Percentiles rank a stretch among this genome's conserved stretches.
Evolutionary conservation across 2,329 filamentous ascomycete species (phyloP).

Genomic region (Aureobasidium melanogenum): DNA sequence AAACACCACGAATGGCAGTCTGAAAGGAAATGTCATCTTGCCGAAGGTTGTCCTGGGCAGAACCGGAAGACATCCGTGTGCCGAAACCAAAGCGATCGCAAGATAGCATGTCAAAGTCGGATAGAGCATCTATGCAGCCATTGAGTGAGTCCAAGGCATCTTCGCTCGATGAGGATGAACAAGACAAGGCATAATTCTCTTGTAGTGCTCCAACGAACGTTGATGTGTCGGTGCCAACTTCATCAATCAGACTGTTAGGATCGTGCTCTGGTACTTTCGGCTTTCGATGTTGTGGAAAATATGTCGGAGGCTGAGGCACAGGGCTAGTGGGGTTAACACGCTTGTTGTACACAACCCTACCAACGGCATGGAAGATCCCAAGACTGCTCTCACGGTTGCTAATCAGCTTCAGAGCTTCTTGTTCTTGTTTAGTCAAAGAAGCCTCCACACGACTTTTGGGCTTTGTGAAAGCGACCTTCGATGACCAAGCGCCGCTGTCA

Average conservation of each 20-base stretch:
- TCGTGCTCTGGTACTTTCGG: constrained; percentile 37
- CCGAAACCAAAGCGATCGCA: constrained; percentile 61
- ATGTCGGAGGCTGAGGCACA: constrained; percentile 36
- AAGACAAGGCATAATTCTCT: constrained; percentile 88
- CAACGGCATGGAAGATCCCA: constrained; percentile 92
- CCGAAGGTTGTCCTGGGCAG: constrained; percentile 61
- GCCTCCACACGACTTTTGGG: constrained; percentile 50
- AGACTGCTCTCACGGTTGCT: constrained; percentile 82
- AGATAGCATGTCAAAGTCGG: constrained; percentile 77
- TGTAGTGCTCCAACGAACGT: constrained; percentile 87
- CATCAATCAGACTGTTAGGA: constrained; percentile 70
- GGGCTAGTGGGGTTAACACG: constrained; percentile 49
- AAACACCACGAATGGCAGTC: constrained; percentile 73
- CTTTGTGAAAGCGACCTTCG: constrained; percentile 63
- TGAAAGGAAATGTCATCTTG: constrained; percentile 95
- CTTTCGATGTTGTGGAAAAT: constrained; percentile 36
- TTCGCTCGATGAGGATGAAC: constrained; percentile 51
- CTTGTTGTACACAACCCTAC: constrained; percentile 96
- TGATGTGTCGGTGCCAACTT: constrained; percentile 83
- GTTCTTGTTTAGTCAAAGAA: constrained; percentile 66
- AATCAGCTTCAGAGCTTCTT: constrained; percentile 69
- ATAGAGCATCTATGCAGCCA: constrained; percentile 77
- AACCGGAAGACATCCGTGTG: constrained; percentile 40
- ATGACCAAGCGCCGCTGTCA: constrained; percentile 63
- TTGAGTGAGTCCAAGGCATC: constrained; percentile 68